A percentile compares a stretch with the other conserved stretches of the same genome.
Conservation (phyloP, 1,284 basidiomycete species). For the Cutaneotrichosporon cyanovorans region DNA sequence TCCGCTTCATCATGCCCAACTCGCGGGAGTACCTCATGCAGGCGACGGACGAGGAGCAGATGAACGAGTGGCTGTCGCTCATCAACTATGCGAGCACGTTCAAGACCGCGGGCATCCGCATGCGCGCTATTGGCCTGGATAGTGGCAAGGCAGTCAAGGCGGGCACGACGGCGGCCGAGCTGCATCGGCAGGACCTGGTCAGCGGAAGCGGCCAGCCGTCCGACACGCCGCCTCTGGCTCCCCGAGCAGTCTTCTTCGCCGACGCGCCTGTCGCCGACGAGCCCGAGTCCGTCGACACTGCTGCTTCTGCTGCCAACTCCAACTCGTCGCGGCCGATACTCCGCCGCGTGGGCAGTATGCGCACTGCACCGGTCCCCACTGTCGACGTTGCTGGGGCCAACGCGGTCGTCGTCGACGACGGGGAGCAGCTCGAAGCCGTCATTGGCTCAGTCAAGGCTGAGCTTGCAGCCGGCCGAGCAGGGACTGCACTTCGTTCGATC, state of each 20-base stretch:
- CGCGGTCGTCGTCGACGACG: constrained; percentile 30
- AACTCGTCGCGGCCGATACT: constrained; percentile 3
- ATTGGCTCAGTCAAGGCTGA: constrained; percentile 80
- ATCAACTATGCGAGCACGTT: constrained; percentile 95
- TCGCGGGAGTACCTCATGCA: constrained; percentile 72
- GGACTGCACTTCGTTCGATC: constrained; percentile 18
- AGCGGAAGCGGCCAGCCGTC: background rate
- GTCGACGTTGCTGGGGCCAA: constrained; percentile 35
- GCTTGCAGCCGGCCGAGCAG: constrained; percentile 50
- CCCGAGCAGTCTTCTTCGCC: constrained; percentile 4
- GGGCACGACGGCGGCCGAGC: constrained; percentile 72
- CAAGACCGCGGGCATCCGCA: constrained; percentile 74
- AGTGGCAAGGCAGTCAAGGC: constrained; percentile 64
- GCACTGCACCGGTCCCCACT: constrained; percentile 5
- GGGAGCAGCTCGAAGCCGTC: constrained; percentile 56
- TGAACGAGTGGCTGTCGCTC: constrained; percentile 84
- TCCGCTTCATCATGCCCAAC: constrained; percentile 69
- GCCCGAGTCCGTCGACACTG: background rate
- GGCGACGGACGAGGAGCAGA: constrained; percentile 61
- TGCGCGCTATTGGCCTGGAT: constrained; percentile 66
- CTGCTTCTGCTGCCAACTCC: background rate
- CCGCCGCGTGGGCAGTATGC: constrained; percentile 15
- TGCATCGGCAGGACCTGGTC: constrained; percentile 50
- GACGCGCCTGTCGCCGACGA: background rate
- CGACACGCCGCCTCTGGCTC: background rate